Conservation (phyloP, 345 rosid species). For the Zanthoxylum bungeanum region DNA sequence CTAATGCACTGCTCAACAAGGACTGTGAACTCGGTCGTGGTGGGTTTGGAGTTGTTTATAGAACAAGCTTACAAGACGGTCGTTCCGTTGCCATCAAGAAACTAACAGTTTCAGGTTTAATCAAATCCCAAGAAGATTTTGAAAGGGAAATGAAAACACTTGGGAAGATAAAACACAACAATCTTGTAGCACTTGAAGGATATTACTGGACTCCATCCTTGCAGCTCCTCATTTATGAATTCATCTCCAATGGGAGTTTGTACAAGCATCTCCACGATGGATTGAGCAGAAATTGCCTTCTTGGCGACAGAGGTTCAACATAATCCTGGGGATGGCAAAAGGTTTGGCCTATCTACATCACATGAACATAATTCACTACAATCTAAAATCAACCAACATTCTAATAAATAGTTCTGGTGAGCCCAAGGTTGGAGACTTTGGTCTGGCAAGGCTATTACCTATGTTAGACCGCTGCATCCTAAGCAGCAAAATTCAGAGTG, state of each 20-base stretch:
- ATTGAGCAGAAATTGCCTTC: constrained; percentile 44
- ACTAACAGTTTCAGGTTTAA: constrained; percentile 70
- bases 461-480: constrained; percentile 73
- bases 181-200: constrained; percentile 81
- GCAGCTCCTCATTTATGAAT: constrained; percentile 85
- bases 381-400: constrained; percentile 88
- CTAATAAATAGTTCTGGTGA: constrained; percentile 76
- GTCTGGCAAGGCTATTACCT: constrained; percentile 80
- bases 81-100: constrained; percentile 91
- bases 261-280: constrained; percentile 73
- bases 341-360: constrained; percentile 80
- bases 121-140: constrained; percentile 89
- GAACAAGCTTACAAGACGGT: constrained; percentile 68
- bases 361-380: constrained; percentile 74
- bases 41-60: constrained; percentile 94
- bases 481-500: constrained; percentile 97
- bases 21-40: constrained; percentile 98
- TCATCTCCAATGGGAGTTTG: constrained; percentile 66
- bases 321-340: constrained; percentile 85
- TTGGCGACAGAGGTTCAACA: constrained; percentile 81
- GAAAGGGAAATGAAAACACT: constrained; percentile 77
- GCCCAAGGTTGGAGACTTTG: constrained; percentile 85
- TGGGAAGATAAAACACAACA: constrained; percentile 71
- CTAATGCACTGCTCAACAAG: constrained; percentile 85
- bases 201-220: constrained; percentile 90